These are phyloP conservation scores for Fusarium sp. DNA, from an alignment of 2,329 filamentous ascomycete genomes.

Conservation along the genomic window DNA sequence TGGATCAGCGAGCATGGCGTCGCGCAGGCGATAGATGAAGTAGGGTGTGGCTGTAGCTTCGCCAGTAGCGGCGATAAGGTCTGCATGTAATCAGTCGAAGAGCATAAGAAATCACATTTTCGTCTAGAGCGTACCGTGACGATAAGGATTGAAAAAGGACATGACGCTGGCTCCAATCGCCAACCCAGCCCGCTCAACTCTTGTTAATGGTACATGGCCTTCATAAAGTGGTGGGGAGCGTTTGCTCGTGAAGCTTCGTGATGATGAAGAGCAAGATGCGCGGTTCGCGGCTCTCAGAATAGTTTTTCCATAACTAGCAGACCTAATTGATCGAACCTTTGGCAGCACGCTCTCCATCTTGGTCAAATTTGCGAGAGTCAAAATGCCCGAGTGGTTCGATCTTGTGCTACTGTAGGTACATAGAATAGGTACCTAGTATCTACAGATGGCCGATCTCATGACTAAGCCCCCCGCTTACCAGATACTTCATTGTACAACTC, in stretches of 20 bases:
- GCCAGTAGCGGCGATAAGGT: slow-evolving; percentile 93
- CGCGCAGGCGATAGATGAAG: slow-evolving; percentile 91
- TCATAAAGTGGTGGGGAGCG: slow-evolving; percentile 89
- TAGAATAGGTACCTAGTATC: background rate
- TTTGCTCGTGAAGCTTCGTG: slow-evolving; percentile 76
- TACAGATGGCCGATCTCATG: background rate
- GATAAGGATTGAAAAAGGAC: slow-evolving; percentile 78
- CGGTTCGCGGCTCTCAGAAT: slow-evolving; percentile 38
- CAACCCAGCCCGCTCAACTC: slow-evolving; percentile 78
- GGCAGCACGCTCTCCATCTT: slow-evolving; percentile 44
- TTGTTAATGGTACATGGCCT: slow-evolving; percentile 89
- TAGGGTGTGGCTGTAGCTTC: slow-evolving; percentile 95
- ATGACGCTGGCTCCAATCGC: slow-evolving; percentile 72
- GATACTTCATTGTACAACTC: background rate
- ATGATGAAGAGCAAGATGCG: slow-evolving; percentile 31
- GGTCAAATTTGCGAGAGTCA: background rate
- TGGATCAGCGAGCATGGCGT: slow-evolving; percentile 86
- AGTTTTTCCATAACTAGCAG: slow-evolving; percentile 15
- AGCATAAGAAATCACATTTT: background rate
- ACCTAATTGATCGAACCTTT: slow-evolving; percentile 33
- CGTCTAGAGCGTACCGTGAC: slow-evolving; percentile 68
- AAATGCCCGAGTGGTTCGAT: slow-evolving; percentile 29
- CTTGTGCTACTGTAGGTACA: background rate
- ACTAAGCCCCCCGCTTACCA: slow-evolving; percentile 10
- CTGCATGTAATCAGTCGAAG: slow-evolving; percentile 55